phyloP scores from a whole-genome alignment of 345 rosid genomes.

The Cardamine occulta region DNA sequence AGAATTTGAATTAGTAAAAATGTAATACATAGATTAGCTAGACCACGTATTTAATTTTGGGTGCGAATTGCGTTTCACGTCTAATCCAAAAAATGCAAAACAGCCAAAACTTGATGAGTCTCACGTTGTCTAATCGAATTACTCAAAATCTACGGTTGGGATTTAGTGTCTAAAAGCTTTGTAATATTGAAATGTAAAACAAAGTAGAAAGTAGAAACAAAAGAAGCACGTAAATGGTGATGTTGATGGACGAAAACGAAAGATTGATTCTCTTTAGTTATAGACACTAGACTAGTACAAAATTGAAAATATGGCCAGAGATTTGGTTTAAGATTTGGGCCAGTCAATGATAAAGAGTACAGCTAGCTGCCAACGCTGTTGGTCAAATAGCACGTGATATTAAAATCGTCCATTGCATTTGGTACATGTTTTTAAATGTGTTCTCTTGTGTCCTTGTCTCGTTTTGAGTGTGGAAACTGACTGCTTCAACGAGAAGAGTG shows the following conservation, averaged over 20 bases:
- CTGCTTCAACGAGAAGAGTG: not conserved
- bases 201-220: not conserved
- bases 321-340: constrained; percentile 25
- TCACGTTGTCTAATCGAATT: not conserved
- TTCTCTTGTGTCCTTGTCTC: constrained; percentile 37
- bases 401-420: constrained; percentile 16
- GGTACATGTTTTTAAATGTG: constrained; percentile 20
- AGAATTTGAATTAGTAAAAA: not conserved
- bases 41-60: constrained; percentile 1
- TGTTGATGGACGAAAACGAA: constrained; percentile 11
- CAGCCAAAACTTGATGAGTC: not conserved
- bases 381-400: constrained; percentile 33
- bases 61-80: constrained; percentile 21
- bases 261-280: constrained; percentile 15
- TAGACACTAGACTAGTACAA: constrained; percentile 11
- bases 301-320: constrained; percentile 14
- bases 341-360: constrained; percentile 20
- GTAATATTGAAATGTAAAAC: not conserved
- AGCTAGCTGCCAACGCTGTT: constrained; percentile 8
- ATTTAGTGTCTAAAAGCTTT: not conserved
- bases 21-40: not conserved
- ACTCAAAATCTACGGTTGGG: constrained; percentile 3
- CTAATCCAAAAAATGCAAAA: not conserved
- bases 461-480: constrained; percentile 23
- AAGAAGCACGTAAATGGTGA: not conserved